Base-by-base conservation (phyloP, 805 yeast genomes). In the Wickerhamiella kurtzmanii region DNA sequence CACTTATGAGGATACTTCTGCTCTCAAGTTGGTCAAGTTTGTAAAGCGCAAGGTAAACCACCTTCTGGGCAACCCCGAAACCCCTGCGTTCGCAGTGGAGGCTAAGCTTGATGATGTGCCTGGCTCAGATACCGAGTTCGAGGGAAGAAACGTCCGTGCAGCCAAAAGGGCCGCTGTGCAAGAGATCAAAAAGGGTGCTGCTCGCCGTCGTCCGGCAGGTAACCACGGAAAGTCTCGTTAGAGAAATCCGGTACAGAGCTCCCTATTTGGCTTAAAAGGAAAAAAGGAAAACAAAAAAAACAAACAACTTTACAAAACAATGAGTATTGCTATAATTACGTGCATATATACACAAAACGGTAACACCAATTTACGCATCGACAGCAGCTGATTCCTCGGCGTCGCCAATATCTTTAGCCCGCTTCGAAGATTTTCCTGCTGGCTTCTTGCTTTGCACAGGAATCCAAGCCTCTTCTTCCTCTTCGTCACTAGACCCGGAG, bases 401-500 rank as follows among this genome's bases (percentile, higher is more conserved):
- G n/a, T n/a, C n/a, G n/a, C n/a, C n/a, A n/a, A n/a, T n/a, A n/a
- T n/a, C n/a, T n/a, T n/a, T n/a, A n/a, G n/a, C n/a, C 32, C 32
- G 6, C 11, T 25, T 25, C 32, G 32, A 6, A 6, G 32, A 11
- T 6, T 25, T 25, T 25, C 11, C 11, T 25, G 32, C 11, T 25
- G 32, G 32, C 18, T 46, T 40, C 22, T 49, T 50, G 16, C 45
- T 48, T 22, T 48, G 22, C 21, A 52, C 47, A 5, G 55, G 55
- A 2, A 47, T 36, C 54, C 55, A 51, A 18, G 45, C 44, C 35
- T 47, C 52, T 8, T 49, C 57, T 53, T 55, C 55, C 18, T 69
- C 72, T 41, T 76, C 77, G 49, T 76, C 79, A 19, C 76, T 70
- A 9, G 72, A 72, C 42, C 70, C 76, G 60, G 65, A 9, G 41